Evolutionary conservation across 2,329 filamentous ascomycete species (phyloP), one percentile per base, ranked within the genome.

Genomic region (Grosmannia clavigera): DNA sequence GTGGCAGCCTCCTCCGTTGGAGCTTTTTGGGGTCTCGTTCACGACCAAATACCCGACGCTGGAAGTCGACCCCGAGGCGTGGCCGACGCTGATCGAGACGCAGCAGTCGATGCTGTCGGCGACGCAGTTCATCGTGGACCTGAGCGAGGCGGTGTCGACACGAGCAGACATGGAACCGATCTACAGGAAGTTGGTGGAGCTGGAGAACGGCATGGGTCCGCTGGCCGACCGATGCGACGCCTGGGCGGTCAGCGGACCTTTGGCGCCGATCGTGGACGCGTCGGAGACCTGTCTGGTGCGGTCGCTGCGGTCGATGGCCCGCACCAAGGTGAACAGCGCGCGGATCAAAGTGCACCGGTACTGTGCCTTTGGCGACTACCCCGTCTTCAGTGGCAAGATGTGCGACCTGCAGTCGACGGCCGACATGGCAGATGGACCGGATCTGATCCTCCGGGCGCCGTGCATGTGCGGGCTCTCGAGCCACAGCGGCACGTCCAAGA

Each of bases 271-370:
- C 1, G 68, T 75, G 9, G 71, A 74, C 58, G 67, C 66, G 12
- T 67, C 67, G 0, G 78, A 80, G 62, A 67, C 69, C 6, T 70
- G 74, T 1, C 68, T 79, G 6, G 72, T 73, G 2, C 72, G 75
- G 55, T 72, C 76, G 1, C 66, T 80, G 19, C 71, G 75, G 54
- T 74, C 71, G 35, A 78, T 80, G 68, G 72, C 76, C 11, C 71
- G 72, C 14, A 79, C 80, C 60, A 80, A 80, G 63, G 63, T 79
- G 22, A 78, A 79, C 65, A 79, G 78, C 66, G 77, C 78, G 12
- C 70, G 77, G 16, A 78, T 79, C 63, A 80, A 80, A 64, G 65
- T 79, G 3, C 78, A 81, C 63, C 74, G 78, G 1, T 80, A 78
- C 65, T 75, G 73, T 62, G 78, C 78, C 10, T 81, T 81, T 66